Base-by-base conservation (phyloP, 2,329 filamentous ascomycete species). In the Peltaster fructicola region DNA sequence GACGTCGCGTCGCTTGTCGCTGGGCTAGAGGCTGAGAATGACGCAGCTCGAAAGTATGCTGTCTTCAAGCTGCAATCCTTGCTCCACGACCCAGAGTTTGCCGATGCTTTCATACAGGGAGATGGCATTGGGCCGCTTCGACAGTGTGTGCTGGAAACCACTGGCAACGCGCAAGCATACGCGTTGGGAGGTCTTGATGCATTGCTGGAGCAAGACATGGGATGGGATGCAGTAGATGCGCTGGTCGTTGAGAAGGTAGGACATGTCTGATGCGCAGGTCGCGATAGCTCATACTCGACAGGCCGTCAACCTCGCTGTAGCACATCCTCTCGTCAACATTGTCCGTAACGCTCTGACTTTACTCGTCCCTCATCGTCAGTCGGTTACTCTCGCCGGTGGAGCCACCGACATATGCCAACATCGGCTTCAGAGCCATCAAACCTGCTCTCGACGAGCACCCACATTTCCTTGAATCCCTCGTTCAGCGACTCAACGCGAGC, bases 41-140 rank as follows among this genome's bases (percentile, higher is more conserved):
- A 98, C 61, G 84, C 80, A 29, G 74, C 80, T 39, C 80, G 84
- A 45, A 98, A 98, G 54, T 93, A 95, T 80, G 88, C 88, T 32
- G 88, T 90, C 32, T 98, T 98, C 67, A 93, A 93, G 58, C 70
- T 98, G 37, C 88, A 98, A 54, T 75, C 69, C 35, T 82, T 80
- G 34, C 92, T 98, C 53, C 85, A 84, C 48, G 88, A 98, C 54
- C 85, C 85, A 14, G 77, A 82, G 24, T 95, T 95, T 51, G 88
- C 88, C 43, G 88, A 95, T 51, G 73, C 90, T 40, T 98, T 98
- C 57, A 91, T 95, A 33, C 72, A 76, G 25, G 78, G 82, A 24
- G 82, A 82, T 29, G 88, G 88, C 4, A 63, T 95, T 36, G 64
- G 72, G 37, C 72, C 85, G 38, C 58, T 98, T 41, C 71, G 81